These are phyloP conservation scores for Ganoderma leucocontextum DNA, from an alignment of 1,284 basidiomycete species.

Conservation along the genomic window DNA sequence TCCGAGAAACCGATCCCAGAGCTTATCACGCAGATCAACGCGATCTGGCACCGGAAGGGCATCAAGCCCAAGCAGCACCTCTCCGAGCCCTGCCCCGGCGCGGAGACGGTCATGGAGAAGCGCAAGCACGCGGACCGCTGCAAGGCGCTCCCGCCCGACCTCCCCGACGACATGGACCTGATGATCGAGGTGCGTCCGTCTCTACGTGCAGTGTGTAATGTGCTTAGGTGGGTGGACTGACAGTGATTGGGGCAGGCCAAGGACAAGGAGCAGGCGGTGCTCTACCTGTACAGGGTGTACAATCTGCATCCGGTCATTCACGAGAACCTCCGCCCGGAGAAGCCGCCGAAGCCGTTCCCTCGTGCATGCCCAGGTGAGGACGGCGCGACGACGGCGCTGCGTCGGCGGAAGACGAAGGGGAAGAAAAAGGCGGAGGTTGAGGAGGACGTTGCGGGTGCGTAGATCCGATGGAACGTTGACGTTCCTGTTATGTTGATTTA, in stretches of 20 bases:
- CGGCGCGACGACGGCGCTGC: background rate
- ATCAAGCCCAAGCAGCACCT: constrained; percentile 92
- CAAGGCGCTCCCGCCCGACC: constrained; percentile 65
- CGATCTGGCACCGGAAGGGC: constrained; percentile 77
- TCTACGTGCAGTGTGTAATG: background rate
- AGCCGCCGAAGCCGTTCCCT: constrained; percentile 51
- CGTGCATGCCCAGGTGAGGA: constrained; percentile 30
- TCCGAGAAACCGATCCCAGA: constrained; percentile 60
- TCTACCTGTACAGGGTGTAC: constrained; percentile 86
- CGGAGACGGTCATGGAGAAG: constrained; percentile 80
- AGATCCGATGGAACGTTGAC: background rate
- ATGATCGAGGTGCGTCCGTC: constrained; percentile 81
- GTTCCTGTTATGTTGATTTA: background rate
- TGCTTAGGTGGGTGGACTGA: background rate
- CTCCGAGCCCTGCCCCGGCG: constrained; percentile 81
- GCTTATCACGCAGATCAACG: constrained; percentile 77
- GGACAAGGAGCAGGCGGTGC: constrained; percentile 93
- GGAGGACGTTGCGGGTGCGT: constrained; percentile 17
- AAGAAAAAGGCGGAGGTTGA: constrained; percentile 1
- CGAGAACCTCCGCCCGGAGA: constrained; percentile 51
- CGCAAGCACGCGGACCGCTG: constrained; percentile 89
- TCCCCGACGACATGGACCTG: constrained; percentile 66
- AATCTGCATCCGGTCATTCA: constrained; percentile 70
- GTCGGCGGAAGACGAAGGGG: constrained; percentile 7
- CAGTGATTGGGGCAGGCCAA: constrained; percentile 60